Percentiles rank a stretch among this genome's conserved stretches.
Conservation (phyloP, 2,329 filamentous ascomycete genomes). For the Xylaria arbuscula region DNA sequence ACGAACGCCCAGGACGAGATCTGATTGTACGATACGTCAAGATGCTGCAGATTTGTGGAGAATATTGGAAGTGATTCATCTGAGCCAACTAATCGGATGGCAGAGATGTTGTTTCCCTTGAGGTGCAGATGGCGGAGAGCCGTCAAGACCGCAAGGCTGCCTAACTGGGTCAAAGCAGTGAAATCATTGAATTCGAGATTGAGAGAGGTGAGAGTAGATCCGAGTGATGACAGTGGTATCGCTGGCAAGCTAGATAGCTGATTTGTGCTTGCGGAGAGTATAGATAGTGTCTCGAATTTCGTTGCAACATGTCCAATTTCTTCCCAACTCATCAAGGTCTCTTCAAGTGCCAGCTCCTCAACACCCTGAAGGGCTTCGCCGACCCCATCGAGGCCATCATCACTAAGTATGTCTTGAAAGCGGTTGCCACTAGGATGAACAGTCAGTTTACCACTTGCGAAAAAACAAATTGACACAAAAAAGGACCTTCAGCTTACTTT, state of each 20-base stretch:
- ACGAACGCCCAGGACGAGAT: constrained; percentile 79
- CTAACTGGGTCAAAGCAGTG: constrained; percentile 66
- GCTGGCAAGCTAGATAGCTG: constrained; percentile 64
- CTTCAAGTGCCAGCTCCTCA: constrained; percentile 71
- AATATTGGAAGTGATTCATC: constrained; percentile 60
- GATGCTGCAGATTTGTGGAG: constrained; percentile 65
- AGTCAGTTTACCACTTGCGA: constrained; percentile 25
- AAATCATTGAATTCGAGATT: constrained; percentile 80
- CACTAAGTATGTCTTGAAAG: constrained; percentile 62
- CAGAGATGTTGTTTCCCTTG: constrained; percentile 78
- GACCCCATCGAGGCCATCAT: constrained; percentile 52
- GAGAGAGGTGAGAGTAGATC: constrained; percentile 68
- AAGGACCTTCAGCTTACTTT: constrained; percentile 65
- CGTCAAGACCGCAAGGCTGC: constrained; percentile 62
- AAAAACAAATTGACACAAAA: background rate
- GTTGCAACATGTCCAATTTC: constrained; percentile 67
- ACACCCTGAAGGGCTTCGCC: constrained; percentile 61
- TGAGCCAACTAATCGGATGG: constrained; percentile 48
- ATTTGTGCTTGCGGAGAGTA: constrained; percentile 67
- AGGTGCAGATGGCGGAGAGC: constrained; percentile 72
- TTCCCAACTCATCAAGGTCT: constrained; percentile 74
- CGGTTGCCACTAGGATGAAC: constrained; percentile 74
- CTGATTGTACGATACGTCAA: constrained; percentile 80
- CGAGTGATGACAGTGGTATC: constrained; percentile 55
- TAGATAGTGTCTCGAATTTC: constrained; percentile 64